These are phyloP conservation scores for Petrea volubilis DNA, from an alignment of 257 asterid genomes.

Conservation along the genomic window DNA sequence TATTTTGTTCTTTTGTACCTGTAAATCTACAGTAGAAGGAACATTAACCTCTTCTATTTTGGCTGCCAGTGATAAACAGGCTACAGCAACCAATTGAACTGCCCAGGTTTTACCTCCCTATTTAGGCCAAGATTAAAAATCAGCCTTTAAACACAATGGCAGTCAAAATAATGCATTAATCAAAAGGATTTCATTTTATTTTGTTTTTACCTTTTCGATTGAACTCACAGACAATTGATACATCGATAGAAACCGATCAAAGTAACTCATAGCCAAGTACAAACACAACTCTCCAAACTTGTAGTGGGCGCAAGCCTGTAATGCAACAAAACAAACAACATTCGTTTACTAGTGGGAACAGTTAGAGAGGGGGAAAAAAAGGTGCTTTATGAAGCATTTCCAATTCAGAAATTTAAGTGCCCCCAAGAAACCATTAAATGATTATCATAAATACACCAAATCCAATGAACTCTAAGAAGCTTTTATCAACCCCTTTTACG, in stretches of 20 bases:
- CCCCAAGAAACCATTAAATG: slow-evolving; percentile 17
- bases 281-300: slow-evolving; percentile 45
- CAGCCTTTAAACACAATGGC: slow-evolving; percentile 6
- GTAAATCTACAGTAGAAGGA: slow-evolving; percentile 53
- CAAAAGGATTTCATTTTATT: too few relatives aligned
- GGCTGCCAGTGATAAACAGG: slow-evolving; percentile 79
- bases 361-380: background rate
- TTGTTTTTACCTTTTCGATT: slow-evolving; percentile 15
- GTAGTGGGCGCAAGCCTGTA: slow-evolving; percentile 48
- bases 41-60: slow-evolving; percentile 67
- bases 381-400: background rate
- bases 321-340: slow-evolving; percentile 27
- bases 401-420: background rate
- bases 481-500: too few relatives aligned
- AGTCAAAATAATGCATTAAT: slow-evolving; percentile 10
- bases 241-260: slow-evolving; percentile 49
- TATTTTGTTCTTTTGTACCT: slow-evolving; percentile 41
- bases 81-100: slow-evolving; percentile 58
- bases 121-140: slow-evolving; percentile 13
- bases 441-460: slow-evolving; percentile 2
- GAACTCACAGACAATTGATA: slow-evolving; percentile 34
- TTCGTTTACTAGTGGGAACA: background rate
- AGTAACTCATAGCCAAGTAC: slow-evolving; percentile 42
- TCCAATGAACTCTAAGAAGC: background rate
- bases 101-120: slow-evolving; percentile 62